These are phyloP conservation scores for Ceriops tagal DNA, from an alignment of 345 rosid genomes.

Conservation along the genomic window DNA sequence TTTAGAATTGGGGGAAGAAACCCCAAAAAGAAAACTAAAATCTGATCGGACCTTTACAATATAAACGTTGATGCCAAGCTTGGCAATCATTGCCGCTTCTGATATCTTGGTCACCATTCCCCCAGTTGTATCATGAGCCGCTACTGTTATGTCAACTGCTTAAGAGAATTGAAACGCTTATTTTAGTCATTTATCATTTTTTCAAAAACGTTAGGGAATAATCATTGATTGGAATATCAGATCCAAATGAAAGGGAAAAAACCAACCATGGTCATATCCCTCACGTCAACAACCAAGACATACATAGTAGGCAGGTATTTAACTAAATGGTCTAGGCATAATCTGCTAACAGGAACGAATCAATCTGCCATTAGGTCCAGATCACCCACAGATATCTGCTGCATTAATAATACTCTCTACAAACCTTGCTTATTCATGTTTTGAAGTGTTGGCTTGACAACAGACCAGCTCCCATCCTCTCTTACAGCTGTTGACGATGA, in stretches of 20 bases:
- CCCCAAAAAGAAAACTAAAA: not conserved
- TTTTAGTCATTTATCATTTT: too few relatives aligned
- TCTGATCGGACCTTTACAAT: constrained; percentile 60
- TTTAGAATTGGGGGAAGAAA: too few relatives aligned
- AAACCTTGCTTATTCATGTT: constrained; percentile 51
- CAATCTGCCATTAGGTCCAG: not conserved
- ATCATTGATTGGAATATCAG: too few relatives aligned
- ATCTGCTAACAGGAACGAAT: too few relatives aligned
- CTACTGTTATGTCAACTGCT: constrained; percentile 74
- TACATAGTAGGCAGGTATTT: too few relatives aligned
- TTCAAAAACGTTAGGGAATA: too few relatives aligned
- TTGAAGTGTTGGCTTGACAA: constrained; percentile 50
- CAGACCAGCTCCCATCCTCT: constrained; percentile 78
- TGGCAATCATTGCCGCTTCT: constrained; percentile 87
- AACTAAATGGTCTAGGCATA: too few relatives aligned
- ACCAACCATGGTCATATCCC: too few relatives aligned
- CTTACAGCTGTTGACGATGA: constrained; percentile 50
- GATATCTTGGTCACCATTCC: constrained; percentile 87
- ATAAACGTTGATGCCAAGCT: constrained; percentile 20
- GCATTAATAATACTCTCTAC: constrained; percentile 9
- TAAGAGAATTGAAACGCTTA: too few relatives aligned
- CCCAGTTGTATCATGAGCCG: constrained; percentile 84
- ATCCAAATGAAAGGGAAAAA: too few relatives aligned
- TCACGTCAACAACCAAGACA: too few relatives aligned
- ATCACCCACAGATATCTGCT: not conserved